phyloP scores from a whole-genome alignment of 106 monocot genomes.

The Alisma plantagoaquatica region DNA sequence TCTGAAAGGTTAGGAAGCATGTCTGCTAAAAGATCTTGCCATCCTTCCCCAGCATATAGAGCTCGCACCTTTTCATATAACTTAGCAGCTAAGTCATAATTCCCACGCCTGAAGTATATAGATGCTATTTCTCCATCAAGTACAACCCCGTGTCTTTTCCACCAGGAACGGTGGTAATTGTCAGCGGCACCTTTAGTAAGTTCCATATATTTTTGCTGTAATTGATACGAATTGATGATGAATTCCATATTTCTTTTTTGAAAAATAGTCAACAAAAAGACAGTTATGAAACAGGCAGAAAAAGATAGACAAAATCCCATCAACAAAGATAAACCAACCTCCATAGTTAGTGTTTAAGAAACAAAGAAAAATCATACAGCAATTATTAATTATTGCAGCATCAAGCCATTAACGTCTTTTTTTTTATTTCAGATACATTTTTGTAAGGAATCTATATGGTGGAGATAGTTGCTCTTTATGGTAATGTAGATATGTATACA shows the following conservation, averaged over 20 bases:
- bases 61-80: constrained; percentile 99
- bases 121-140: constrained; percentile 97
- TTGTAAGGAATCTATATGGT: background rate
- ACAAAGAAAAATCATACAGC: no score
- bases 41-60: constrained; percentile 97
- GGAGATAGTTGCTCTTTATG: no score
- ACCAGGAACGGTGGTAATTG: constrained; percentile 94
- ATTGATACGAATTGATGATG: background rate
- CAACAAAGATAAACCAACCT: no score
- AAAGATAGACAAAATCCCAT: no score
- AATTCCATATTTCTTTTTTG: background rate
- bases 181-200: constrained; percentile 98
- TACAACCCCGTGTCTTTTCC: constrained; percentile 97
- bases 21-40: constrained; percentile 87
- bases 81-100: constrained; percentile 90
- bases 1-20: constrained; percentile 93
- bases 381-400: no score
- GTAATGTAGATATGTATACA: no score
- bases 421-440: background rate
- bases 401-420: no score
- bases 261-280: background rate
- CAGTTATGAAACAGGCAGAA: background rate
- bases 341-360: no score
- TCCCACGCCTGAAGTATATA: constrained; percentile 72
- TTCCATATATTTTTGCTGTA: constrained; percentile 86